phyloP scores from a whole-genome alignment of 2,329 filamentous ascomycete genomes.

The Monilinia aucupariae region DNA sequence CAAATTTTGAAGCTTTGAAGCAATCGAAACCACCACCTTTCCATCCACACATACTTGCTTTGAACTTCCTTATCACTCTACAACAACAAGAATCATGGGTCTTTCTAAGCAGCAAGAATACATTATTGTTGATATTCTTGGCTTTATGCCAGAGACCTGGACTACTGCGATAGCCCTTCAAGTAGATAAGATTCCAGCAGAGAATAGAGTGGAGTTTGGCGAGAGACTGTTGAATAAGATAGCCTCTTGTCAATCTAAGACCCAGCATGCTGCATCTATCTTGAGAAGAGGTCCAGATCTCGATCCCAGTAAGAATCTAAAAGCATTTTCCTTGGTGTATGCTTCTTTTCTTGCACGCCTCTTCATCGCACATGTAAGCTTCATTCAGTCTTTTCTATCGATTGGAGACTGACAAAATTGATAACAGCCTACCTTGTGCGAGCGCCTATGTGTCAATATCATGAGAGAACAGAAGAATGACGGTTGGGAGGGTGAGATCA shows the following conservation, averaged over 20 bases:
- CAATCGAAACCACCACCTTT: too few relatives aligned
- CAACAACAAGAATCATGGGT: too few relatives aligned
- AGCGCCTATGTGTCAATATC: not conserved
- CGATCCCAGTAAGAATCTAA: not conserved
- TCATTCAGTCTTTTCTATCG: not conserved
- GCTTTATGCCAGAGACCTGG: not conserved
- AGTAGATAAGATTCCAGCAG: not conserved
- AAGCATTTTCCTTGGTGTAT: slow-evolving; percentile 2
- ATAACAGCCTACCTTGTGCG: not conserved
- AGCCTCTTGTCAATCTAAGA: not conserved
- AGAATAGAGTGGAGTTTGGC: not conserved
- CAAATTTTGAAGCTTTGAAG: not conserved
- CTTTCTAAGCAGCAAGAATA: too few relatives aligned
- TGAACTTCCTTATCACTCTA: too few relatives aligned
- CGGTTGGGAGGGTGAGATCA: not conserved
- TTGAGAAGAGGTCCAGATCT: not conserved
- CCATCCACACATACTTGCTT: too few relatives aligned
- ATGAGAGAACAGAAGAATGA: not conserved
- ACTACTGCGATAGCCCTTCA: not conserved
- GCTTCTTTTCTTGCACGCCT: not conserved
- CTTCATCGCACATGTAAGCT: slow-evolving; percentile 11
- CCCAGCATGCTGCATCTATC: not conserved
- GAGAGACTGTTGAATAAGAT: not conserved
- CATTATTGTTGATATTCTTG: not conserved
- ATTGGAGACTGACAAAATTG: not conserved